Evolutionary conservation across 2,329 filamentous ascomycete species (phyloP).

Genomic region (Phoma sp.): DNA sequence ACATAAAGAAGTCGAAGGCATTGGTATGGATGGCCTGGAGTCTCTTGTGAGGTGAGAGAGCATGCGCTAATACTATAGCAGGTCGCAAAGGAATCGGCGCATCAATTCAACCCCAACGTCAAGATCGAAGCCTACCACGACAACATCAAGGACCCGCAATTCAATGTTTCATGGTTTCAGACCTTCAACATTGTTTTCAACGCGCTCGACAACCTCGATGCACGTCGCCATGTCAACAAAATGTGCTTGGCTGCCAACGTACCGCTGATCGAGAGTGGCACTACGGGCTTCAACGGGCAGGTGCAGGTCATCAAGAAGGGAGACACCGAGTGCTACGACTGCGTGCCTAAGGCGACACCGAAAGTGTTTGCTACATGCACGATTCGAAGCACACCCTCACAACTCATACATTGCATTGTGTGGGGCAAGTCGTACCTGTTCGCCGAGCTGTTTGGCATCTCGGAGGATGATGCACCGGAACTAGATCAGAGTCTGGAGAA

Average conservation of each 20-base stretch:
- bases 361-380: slow-evolving; percentile 97
- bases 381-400: slow-evolving; percentile 92
- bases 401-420: slow-evolving; percentile 97
- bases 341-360: slow-evolving; percentile 84
- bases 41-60: not conserved
- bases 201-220: slow-evolving; percentile 93
- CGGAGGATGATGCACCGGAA: slow-evolving; percentile 80
- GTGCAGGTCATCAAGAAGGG: slow-evolving; percentile 96
- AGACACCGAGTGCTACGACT: slow-evolving; percentile 94
- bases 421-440: slow-evolving; percentile 98
- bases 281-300: slow-evolving; percentile 96
- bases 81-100: slow-evolving; percentile 91
- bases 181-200: slow-evolving; percentile 90
- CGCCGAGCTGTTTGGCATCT: slow-evolving; percentile 90
- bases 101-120: slow-evolving; percentile 86
- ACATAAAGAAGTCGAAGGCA: slow-evolving; percentile 97
- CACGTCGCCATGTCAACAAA: slow-evolving; percentile 90
- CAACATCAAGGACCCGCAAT: slow-evolving; percentile 90
- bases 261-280: slow-evolving; percentile 93
- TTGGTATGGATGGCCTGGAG: slow-evolving; percentile 63
- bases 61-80: slow-evolving; percentile 48
- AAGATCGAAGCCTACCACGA: slow-evolving; percentile 89
- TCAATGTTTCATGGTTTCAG: slow-evolving; percentile 88
- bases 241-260: slow-evolving; percentile 95
- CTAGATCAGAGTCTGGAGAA: slow-evolving; percentile 82